phyloP scores from a whole-genome alignment of 2,329 filamentous ascomycete species.

The Reticulascus tulasneorum region DNA sequence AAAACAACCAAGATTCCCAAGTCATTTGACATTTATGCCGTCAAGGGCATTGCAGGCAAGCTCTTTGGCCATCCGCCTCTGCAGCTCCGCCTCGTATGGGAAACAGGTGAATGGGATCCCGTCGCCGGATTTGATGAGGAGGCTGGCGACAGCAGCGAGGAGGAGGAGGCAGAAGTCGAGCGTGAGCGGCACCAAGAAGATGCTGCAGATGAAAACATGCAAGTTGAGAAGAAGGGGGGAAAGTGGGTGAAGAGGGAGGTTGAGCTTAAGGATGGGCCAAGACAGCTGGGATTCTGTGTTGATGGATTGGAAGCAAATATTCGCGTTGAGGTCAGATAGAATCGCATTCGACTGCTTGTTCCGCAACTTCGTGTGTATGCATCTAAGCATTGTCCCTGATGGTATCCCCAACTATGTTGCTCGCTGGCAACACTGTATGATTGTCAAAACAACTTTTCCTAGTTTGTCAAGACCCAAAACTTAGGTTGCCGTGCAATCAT shows the following conservation, averaged over 20 bases:
- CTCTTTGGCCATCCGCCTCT: conserved; percentile 65
- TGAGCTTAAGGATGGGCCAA: conserved; percentile 73
- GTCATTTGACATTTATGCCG: conserved; percentile 73
- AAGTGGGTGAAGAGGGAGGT: conserved; percentile 75
- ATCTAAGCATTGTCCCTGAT: no score
- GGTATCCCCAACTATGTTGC: no score
- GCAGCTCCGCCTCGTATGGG: conserved; percentile 69
- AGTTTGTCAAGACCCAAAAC: no score
- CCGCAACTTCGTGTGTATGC: no score
- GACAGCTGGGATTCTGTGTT: conserved; percentile 78
- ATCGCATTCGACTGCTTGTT: not conserved
- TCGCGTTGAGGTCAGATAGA: conserved; percentile 56
- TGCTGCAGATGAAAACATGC: no score
- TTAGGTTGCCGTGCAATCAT: no score
- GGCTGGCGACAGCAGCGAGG: conserved; percentile 48
- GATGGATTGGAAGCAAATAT: conserved; percentile 69
- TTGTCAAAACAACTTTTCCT: no score
- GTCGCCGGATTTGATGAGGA: conserved; percentile 57
- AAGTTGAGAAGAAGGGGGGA: conserved; percentile 33
- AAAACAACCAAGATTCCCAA: conserved; percentile 59
- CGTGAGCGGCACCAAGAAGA: conserved; percentile 23
- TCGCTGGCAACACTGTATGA: no score
- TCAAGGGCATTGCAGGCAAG: conserved; percentile 73
- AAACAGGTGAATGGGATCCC: conserved; percentile 88
- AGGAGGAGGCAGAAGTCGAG: conserved; percentile 39